Evolutionary conservation across 1,284 basidiomycete species (phyloP).

Genomic region (Fomes fomentarius): DNA sequence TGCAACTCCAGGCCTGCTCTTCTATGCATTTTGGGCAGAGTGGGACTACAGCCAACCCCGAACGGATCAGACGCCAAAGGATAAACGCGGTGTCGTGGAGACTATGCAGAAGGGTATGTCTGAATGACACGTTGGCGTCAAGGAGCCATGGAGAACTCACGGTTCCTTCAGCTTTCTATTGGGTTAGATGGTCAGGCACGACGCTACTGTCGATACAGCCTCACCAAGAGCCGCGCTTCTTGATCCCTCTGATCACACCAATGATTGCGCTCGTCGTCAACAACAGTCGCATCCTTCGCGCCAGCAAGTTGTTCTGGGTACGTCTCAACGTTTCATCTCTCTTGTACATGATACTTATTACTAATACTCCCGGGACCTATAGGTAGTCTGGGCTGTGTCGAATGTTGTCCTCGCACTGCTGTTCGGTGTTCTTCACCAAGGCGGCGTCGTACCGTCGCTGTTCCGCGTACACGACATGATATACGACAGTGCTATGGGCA

Average conservation of each 20-base stretch:
- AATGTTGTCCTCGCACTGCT: conserved; percentile 35
- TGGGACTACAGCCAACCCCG: conserved; percentile 14
- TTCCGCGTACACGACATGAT: conserved; percentile 36
- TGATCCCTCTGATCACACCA: conserved; percentile 40
- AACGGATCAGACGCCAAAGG: conserved; percentile 6
- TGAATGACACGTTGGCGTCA: too few species aligned
- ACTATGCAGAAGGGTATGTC: conserved; percentile 21
- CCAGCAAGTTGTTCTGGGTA: conserved; percentile 39
- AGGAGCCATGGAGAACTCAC: too few species aligned
- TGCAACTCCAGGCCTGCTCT: conserved; percentile 37
- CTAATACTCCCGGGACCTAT: background rate
- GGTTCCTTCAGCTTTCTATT: conserved; percentile 32
- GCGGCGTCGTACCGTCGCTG: conserved; percentile 44
- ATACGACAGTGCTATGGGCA: background rate
- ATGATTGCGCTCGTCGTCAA: conserved; percentile 36
- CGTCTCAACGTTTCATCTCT: conserved; percentile 14
- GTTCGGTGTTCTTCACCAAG: conserved; percentile 45
- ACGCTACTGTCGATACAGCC: conserved; percentile 39
- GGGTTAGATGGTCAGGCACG: conserved; percentile 34
- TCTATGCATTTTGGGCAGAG: conserved; percentile 26
- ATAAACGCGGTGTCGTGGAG: conserved; percentile 11
- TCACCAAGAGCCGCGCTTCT: conserved; percentile 47
- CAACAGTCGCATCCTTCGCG: conserved; percentile 27
- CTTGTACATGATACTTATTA: background rate
- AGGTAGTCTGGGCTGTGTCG: conserved; percentile 36